Conservation (phyloP, 2,329 filamentous ascomycete genomes). For the Xylaria sp. region DNA sequence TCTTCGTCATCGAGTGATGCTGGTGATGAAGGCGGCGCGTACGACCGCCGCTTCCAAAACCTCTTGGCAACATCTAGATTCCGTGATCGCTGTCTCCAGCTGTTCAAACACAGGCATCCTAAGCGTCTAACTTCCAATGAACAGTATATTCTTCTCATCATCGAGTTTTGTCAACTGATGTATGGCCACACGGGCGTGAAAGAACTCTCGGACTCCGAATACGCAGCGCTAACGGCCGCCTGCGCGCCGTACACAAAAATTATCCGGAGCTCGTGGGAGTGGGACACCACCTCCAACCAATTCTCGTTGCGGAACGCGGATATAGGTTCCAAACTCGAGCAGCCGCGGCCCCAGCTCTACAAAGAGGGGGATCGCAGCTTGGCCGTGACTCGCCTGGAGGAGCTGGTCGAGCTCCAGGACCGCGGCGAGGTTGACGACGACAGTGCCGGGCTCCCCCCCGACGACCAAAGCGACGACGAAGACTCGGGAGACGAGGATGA, state of each 20-base stretch:
- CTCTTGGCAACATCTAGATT: not conserved
- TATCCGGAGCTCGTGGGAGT: not conserved
- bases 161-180: slow-evolving; percentile 6
- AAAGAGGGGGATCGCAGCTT: not conserved
- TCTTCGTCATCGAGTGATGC: not conserved
- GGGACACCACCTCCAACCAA: not conserved
- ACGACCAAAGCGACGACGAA: not conserved
- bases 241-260: slow-evolving; percentile 8
- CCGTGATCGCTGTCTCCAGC: not conserved
- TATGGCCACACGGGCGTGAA: slow-evolving; percentile 1
- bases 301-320: not conserved
- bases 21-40: slow-evolving; percentile 7
- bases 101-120: not conserved
- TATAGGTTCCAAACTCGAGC: not conserved
- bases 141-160: not conserved
- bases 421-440: not conserved
- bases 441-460: not conserved
- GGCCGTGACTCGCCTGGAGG: not conserved
- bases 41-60: slow-evolving; percentile 6
- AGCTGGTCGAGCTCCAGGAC: not conserved
- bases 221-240: not conserved
- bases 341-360: not conserved
- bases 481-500: not conserved
- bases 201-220: not conserved
- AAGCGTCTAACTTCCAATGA: not conserved